phyloP scores from a whole-genome alignment of 2,329 filamentous ascomycete genomes.

The Aaosphaeria arxii region DNA sequence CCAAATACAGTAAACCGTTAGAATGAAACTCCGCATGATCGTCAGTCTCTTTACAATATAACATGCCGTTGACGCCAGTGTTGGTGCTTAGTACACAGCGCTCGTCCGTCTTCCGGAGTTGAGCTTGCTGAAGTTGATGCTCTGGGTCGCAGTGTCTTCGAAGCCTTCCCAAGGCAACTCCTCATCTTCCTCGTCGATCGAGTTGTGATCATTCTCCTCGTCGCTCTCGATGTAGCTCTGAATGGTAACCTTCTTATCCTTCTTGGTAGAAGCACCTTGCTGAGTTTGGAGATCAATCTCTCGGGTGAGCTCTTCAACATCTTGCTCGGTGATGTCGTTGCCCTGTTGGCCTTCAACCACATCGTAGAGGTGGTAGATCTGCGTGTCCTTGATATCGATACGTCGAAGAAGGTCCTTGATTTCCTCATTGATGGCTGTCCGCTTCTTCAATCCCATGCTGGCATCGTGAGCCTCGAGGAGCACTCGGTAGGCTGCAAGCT shows the following conservation, averaged over 20 bases:
- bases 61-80: too few species aligned
- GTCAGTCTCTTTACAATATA: too few species aligned
- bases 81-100: too few species aligned
- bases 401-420: constrained; percentile 61
- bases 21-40: too few species aligned
- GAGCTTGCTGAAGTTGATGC: constrained; percentile 2
- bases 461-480: constrained; percentile 61
- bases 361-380: constrained; percentile 80
- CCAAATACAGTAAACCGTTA: too few species aligned
- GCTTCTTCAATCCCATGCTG: constrained; percentile 60
- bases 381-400: constrained; percentile 71
- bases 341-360: constrained; percentile 77
- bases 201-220: constrained; percentile 6
- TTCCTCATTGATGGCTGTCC: constrained; percentile 58
- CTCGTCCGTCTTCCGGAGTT: not conserved
- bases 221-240: constrained; percentile 28
- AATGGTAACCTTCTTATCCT: constrained; percentile 37
- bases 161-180: constrained; percentile 41
- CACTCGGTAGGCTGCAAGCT: constrained; percentile 60
- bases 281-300: constrained; percentile 40
- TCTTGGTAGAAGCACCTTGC: constrained; percentile 17
- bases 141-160: constrained; percentile 19
- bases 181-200: constrained; percentile 24
- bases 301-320: constrained; percentile 43
- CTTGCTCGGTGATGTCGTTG: constrained; percentile 46